Percentiles rank a stretch among this genome's conserved stretches.
These are phyloP conservation scores for Extremus antarcticus DNA, from an alignment of 495 filamentous ascomycete species.

Conservation along the genomic window DNA sequence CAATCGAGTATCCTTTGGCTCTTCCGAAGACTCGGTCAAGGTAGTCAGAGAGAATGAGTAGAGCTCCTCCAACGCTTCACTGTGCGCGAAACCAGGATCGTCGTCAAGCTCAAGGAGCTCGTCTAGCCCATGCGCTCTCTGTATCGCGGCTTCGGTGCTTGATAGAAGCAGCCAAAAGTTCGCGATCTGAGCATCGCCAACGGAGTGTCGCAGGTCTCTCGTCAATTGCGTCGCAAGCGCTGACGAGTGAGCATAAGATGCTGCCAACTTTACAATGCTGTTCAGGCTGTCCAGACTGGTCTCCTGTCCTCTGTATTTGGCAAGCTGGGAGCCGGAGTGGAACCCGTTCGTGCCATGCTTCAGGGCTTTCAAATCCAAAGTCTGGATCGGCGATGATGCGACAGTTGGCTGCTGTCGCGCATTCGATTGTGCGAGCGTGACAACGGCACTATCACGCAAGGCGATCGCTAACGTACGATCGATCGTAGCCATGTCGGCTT, in stretches of 20 bases:
- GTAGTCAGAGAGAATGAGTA: conserved; percentile 65
- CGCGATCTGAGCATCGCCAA: conserved; percentile 37
- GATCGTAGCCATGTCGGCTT: conserved; percentile 59
- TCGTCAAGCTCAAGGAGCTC: conserved; percentile 7
- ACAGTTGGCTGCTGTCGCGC: not conserved
- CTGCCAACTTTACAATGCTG: conserved; percentile 18
- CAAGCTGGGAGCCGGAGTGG: conserved; percentile 21
- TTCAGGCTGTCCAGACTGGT: conserved; percentile 22
- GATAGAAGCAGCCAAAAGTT: conserved; percentile 59
- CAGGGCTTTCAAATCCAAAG: conserved; percentile 8
- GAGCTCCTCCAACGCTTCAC: conserved; percentile 59
- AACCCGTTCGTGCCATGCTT: not conserved
- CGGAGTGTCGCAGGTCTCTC: conserved; percentile 7
- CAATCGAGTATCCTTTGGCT: conserved; percentile 51
- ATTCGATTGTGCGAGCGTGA: conserved; percentile 21
- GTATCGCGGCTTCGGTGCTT: not conserved
- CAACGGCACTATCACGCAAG: conserved; percentile 47
- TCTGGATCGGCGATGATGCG: conserved; percentile 27
- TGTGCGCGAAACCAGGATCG: conserved; percentile 31
- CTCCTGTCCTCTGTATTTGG: conserved; percentile 22
- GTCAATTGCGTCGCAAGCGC: conserved; percentile 24
- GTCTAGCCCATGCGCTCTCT: not conserved
- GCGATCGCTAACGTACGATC: conserved; percentile 54
- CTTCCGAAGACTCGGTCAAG: conserved; percentile 41
- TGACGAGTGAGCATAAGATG: conserved; percentile 10